Percentiles rank a stretch among this genome's conserved stretches.
Conservation (phyloP, 108 stramenopile genomes). For the Pseudonitzschia multistriata region DNA sequence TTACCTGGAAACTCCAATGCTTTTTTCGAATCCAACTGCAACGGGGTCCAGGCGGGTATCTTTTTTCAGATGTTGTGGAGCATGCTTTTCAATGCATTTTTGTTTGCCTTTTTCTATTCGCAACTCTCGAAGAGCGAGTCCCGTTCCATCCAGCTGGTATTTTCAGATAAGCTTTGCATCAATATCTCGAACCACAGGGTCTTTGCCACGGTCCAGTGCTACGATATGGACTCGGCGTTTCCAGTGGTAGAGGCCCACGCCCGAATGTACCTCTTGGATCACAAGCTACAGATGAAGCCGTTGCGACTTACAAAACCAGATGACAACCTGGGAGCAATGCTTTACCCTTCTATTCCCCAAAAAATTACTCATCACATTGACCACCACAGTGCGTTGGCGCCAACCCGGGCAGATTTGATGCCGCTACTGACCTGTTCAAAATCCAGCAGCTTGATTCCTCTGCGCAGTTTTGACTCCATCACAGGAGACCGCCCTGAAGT, state of each 20-base stretch:
- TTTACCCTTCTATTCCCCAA: constrained; percentile 55
- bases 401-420: constrained; percentile 17
- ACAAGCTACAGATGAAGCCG: constrained; percentile 41
- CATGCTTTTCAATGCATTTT: constrained; percentile 81
- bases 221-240: constrained; percentile 66
- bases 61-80: constrained; percentile 72
- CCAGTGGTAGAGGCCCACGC: constrained; percentile 88
- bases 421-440: constrained; percentile 34
- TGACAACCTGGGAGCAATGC: constrained; percentile 60
- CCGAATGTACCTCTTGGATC: constrained; percentile 67
- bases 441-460: constrained; percentile 49
- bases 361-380: constrained; percentile 66
- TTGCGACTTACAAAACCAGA: constrained; percentile 62
- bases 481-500: constrained; percentile 50
- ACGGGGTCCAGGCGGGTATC: constrained; percentile 55
- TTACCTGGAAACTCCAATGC: constrained; percentile 10
- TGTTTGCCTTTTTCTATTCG: constrained; percentile 74
- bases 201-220: constrained; percentile 44
- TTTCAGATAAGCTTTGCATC: constrained; percentile 63
- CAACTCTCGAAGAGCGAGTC: constrained; percentile 56
- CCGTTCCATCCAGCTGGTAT: constrained; percentile 77
- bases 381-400: constrained; percentile 40
- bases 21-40: constrained; percentile 39
- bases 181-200: constrained; percentile 25
- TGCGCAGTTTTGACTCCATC: constrained; percentile 49